A percentile compares a stretch with the other conserved stretches of the same genome.
Conservation (phyloP, 169 alveolate genomes). For the Cryptosporidium sp. region DNA sequence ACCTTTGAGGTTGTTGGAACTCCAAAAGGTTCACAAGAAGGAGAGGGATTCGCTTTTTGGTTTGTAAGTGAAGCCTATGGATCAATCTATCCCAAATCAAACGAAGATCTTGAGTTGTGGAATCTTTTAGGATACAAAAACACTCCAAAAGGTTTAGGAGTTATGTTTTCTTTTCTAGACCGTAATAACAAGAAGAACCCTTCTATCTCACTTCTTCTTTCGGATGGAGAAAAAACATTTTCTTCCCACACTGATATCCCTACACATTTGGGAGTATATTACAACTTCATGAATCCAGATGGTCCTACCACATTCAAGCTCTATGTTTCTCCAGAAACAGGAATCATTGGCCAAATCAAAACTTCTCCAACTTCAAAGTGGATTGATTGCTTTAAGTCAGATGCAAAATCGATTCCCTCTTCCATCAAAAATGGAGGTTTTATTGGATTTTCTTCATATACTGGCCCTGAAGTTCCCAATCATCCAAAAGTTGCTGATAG, state of each 20-base stretch:
- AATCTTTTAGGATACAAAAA: slow-evolving; percentile 79
- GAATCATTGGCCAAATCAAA: slow-evolving; percentile 78
- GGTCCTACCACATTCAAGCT: slow-evolving; percentile 76
- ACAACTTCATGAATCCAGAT: slow-evolving; percentile 36
- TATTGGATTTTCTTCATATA: slow-evolving; percentile 79
- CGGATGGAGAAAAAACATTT: slow-evolving; percentile 32
- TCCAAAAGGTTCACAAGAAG: slow-evolving; percentile 29
- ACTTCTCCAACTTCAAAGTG: slow-evolving; percentile 76
- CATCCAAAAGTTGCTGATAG: slow-evolving; percentile 47
- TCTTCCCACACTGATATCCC: slow-evolving; percentile 38
- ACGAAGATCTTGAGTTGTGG: slow-evolving; percentile 77
- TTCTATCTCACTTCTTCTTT: slow-evolving; percentile 77
- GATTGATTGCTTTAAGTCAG: slow-evolving; percentile 77
- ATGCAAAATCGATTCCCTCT: slow-evolving; percentile 69
- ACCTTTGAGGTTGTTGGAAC: slow-evolving; percentile 78
- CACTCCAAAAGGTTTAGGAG: slow-evolving; percentile 81
- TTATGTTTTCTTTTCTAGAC: slow-evolving; percentile 77
- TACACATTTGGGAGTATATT: slow-evolving; percentile 59
- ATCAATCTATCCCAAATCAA: slow-evolving; percentile 75
- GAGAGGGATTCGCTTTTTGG: slow-evolving; percentile 83
- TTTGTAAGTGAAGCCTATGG: slow-evolving; percentile 78
- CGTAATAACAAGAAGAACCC: slow-evolving; percentile 77
- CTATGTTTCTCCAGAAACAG: slow-evolving; percentile 77
- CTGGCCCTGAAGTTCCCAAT: slow-evolving; percentile 51
- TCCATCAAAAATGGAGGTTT: slow-evolving; percentile 71